Evolutionary conservation across 305 asterid species (phyloP), one percentile per base, ranked within the genome.

Genomic region (Ilex paraguariensis): DNA sequence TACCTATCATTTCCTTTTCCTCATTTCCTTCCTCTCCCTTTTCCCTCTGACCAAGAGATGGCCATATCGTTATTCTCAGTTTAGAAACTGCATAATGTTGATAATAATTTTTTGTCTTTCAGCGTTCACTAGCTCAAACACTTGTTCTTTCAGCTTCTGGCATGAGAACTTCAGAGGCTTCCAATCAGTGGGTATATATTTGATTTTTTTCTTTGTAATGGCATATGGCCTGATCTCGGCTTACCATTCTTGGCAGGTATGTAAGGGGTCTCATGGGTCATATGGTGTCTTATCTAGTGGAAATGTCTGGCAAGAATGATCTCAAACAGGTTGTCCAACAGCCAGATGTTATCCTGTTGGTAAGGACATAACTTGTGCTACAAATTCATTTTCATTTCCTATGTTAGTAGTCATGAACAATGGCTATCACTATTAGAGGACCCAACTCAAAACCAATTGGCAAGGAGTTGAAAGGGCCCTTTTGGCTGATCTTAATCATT

Each of bases 51-150:
- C 11, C 9, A 45, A 1, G 11, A 45, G 13, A 45, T 11, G 42
- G 7, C 14, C 53, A 49, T 49, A 11, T 49, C 11, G 11, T 49
- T 5, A 0, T 49, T 49, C 13, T 49, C 53, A 2, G 53, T 49
- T 49, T 49, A 49, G 14, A 12, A 49, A 7, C 16, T 7, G 11
- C 53, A 7, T 36, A 36, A 12, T 49, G 53, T 49, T 12, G 11
- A 12, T 33, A 36, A 36, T 36, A 36, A 21, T 21, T 72, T 60
- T 42, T 67, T 69, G 65, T 45, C 15, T 76, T 68, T 59, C 96
- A 92, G 98, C 97, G 97, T 51, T 87, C 97, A 28, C 81, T 92
- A 70, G 95, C 97, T 63, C 96, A 89, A 79, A 82, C 94, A 54
- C 85, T 92, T 71, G 74, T 90, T 67, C 70, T 82, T 56, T 85